Evolutionary conservation across 1,284 basidiomycete species (phyloP).

Genomic region (Ceratobasidium sp.): DNA sequence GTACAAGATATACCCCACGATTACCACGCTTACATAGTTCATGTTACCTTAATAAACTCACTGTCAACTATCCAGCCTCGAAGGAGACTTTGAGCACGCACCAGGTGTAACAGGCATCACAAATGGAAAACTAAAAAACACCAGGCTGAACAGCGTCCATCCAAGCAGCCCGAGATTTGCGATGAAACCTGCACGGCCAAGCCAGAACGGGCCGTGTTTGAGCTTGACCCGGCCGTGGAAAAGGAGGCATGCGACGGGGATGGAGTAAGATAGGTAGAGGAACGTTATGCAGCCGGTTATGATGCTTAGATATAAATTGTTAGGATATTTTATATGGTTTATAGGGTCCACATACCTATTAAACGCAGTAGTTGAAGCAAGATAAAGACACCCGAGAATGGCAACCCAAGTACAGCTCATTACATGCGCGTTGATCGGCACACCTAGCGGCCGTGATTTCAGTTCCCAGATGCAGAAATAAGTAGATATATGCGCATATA

Average conservation of each 20-base stretch:
- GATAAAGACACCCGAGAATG: slow-evolving; percentile 32
- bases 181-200: slow-evolving; percentile 21
- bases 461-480: neutral
- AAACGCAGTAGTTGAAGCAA: slow-evolving; percentile 37
- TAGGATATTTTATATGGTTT: neutral
- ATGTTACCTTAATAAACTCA: slow-evolving; percentile 33
- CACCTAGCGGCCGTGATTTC: slow-evolving; percentile 1
- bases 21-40: slow-evolving; percentile 42
- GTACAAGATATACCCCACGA: slow-evolving; percentile 26
- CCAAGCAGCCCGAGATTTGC: slow-evolving; percentile 33
- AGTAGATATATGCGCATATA: neutral
- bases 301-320: slow-evolving; percentile 27
- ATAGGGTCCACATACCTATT: slow-evolving; percentile 15
- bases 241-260: slow-evolving; percentile 37
- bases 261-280: slow-evolving; percentile 40
- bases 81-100: neutral
- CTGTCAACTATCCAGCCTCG: neutral
- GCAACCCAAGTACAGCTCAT: slow-evolving; percentile 42
- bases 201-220: slow-evolving; percentile 37
- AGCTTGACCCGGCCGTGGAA: slow-evolving; percentile 15
- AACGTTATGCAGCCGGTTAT: slow-evolving; percentile 37
- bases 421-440: slow-evolving; percentile 35
- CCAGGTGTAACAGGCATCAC: slow-evolving; percentile 37
- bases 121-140: slow-evolving; percentile 42
- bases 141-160: slow-evolving; percentile 32